Evolutionary conservation across 2,329 filamentous ascomycete species (phyloP).

Genomic region (Cercospora sp.): DNA sequence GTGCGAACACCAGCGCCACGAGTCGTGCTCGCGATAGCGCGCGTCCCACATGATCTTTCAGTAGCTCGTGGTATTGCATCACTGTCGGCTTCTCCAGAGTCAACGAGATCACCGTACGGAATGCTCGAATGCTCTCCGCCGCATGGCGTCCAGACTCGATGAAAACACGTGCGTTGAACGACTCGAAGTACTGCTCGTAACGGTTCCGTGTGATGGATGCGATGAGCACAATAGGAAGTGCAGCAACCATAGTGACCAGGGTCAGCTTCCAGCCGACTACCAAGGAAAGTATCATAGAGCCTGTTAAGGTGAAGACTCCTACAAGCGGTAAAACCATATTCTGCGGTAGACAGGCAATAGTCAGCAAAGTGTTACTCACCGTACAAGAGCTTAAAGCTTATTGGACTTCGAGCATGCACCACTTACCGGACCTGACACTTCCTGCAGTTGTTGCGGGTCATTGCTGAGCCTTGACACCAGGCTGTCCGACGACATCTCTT

Average conservation of each 20-base stretch:
- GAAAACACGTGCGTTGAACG: neutral
- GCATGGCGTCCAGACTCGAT: neutral
- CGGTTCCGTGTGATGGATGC: neutral
- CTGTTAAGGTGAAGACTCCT: neutral
- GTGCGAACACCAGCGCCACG: slow-evolving; percentile 16
- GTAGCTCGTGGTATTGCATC: neutral
- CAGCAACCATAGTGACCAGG: slow-evolving; percentile 66
- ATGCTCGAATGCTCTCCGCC: neutral
- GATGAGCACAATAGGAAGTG: slow-evolving; percentile 58
- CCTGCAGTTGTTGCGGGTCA: neutral
- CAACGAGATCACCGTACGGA: neutral
- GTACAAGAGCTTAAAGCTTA: too few relatives aligned
- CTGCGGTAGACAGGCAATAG: too few relatives aligned
- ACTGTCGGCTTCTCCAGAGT: neutral
- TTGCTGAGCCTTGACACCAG: neutral
- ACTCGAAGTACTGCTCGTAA: neutral
- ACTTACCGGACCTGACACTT: neutral
- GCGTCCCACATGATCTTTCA: neutral
- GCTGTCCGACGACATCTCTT: neutral
- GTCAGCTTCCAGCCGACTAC: slow-evolving; percentile 71
- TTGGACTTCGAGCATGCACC: too few relatives aligned
- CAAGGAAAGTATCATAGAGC: neutral
- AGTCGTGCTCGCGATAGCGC: neutral
- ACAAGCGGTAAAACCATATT: neutral
- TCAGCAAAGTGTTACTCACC: too few relatives aligned